phyloP scores from a whole-genome alignment of 345 rosid genomes.

The Aquilaria malaccensis region DNA sequence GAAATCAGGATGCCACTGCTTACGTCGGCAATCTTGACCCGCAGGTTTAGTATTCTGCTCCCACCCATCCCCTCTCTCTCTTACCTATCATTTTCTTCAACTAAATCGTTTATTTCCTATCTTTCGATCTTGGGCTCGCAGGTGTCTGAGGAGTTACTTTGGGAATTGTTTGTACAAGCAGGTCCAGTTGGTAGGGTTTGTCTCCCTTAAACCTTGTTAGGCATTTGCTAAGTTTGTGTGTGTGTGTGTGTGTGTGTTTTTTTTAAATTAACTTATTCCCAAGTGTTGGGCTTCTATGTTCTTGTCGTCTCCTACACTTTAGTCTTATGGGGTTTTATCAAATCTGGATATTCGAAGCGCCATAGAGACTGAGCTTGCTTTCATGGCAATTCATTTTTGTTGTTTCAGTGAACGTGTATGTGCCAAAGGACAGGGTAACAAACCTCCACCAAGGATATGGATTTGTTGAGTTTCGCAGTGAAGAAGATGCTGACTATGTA shows the following conservation, averaged over 20 bases:
- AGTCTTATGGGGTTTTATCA: not conserved
- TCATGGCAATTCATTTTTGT: not conserved
- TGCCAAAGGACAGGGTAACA: conserved; percentile 96
- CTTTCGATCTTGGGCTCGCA: conserved; percentile 11
- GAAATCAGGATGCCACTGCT: conserved; percentile 98
- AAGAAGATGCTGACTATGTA: conserved; percentile 98
- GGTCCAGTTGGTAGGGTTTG: conserved; percentile 83
- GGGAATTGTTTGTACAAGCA: conserved; percentile 97
- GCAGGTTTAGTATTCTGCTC: conserved; percentile 34
- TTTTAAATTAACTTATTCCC: not conserved
- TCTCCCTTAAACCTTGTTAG: not conserved
- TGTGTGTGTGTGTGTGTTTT: not conserved
- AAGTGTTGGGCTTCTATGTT: too few species aligned
- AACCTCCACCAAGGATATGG: conserved; percentile 94
- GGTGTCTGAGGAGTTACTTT: conserved; percentile 83
- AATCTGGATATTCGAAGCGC: not conserved
- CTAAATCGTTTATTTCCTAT: not conserved
- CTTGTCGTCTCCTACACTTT: not conserved
- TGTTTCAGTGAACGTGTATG: conserved; percentile 79
- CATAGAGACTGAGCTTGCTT: not conserved
- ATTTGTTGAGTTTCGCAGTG: conserved; percentile 86
- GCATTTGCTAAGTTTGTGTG: not conserved
- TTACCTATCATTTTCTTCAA: not conserved
- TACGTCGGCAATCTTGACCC: conserved; percentile 87
- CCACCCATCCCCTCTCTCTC: not conserved